Evolutionary conservation across 2,329 filamentous ascomycete species (phyloP).

Genomic region (Hymenoscyphus repandus): DNA sequence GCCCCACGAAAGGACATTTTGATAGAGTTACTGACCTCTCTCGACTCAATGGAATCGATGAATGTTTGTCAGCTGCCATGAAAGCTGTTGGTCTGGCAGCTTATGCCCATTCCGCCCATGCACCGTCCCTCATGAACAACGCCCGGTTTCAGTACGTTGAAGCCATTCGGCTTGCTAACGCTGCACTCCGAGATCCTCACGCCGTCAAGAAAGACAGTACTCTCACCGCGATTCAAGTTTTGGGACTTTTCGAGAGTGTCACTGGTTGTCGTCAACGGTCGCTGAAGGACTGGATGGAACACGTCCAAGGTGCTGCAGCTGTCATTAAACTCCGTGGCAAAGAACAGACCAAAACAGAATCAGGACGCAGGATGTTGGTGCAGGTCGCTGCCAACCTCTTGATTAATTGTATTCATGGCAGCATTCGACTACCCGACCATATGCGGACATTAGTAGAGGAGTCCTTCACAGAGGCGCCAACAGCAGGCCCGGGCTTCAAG

Average conservation of each 20-base stretch:
- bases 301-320: slow-evolving; percentile 47
- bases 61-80: slow-evolving; percentile 44
- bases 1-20: slow-evolving; percentile 44
- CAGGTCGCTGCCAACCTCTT: slow-evolving; percentile 48
- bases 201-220: slow-evolving; percentile 48
- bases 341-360: slow-evolving; percentile 40
- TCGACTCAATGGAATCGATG: slow-evolving; percentile 36
- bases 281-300: slow-evolving; percentile 46
- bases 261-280: slow-evolving; percentile 42
- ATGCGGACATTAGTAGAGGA: slow-evolving; percentile 42
- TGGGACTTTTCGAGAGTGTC: slow-evolving; percentile 51
- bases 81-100: slow-evolving; percentile 50
- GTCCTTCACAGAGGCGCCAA: slow-evolving; percentile 34
- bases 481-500: slow-evolving; percentile 37
- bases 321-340: slow-evolving; percentile 45
- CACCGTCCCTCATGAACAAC: slow-evolving; percentile 38
- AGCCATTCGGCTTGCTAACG: slow-evolving; percentile 46
- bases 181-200: slow-evolving; percentile 40
- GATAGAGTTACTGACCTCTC: slow-evolving; percentile 49
- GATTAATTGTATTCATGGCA: slow-evolving; percentile 47
- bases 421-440: slow-evolving; percentile 42
- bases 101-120: slow-evolving; percentile 36
- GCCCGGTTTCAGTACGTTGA: slow-evolving; percentile 47
- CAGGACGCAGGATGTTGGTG: slow-evolving; percentile 47
- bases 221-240: slow-evolving; percentile 48